Evolutionary conservation across 1,284 basidiomycete genomes (phyloP).

Genomic region (Ustilago loliicola): DNA sequence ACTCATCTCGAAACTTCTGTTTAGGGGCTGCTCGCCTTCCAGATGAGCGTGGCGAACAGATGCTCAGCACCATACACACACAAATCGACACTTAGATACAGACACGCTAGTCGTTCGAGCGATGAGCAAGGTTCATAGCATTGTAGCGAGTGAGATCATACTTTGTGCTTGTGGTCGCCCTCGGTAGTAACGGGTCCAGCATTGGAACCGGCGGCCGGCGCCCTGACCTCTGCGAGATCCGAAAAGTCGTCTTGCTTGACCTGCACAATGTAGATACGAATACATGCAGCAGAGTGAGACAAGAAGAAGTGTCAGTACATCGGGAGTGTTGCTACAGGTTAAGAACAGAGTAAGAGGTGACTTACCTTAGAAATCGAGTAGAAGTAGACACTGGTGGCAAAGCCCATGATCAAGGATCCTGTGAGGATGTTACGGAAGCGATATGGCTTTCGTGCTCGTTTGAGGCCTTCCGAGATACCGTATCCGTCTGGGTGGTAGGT

Average conservation of each 20-base stretch:
- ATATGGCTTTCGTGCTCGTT: constrained; percentile 88
- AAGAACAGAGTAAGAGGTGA: background rate
- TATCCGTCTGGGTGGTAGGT: constrained; percentile 61
- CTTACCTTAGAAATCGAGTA: constrained; percentile 80
- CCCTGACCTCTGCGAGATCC: constrained; percentile 56
- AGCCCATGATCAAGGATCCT: constrained; percentile 80
- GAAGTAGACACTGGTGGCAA: constrained; percentile 86
- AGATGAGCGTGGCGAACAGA: too few species aligned
- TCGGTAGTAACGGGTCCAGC: constrained; percentile 42
- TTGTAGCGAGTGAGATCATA: constrained; percentile 7
- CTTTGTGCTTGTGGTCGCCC: constrained; percentile 45
- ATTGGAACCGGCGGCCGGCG: constrained; percentile 29
- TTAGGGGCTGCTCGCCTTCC: too few species aligned
- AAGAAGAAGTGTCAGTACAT: background rate
- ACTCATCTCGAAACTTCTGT: too few species aligned
- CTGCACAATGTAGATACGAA: constrained; percentile 8
- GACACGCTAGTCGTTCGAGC: background rate
- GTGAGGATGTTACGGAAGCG: constrained; percentile 83
- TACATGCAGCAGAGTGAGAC: background rate
- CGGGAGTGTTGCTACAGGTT: too few species aligned
- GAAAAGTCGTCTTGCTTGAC: constrained; percentile 66
- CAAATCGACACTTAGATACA: background rate
- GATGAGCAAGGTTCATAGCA: background rate
- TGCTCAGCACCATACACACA: too few species aligned
- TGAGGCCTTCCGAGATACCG: constrained; percentile 73